Evolutionary conservation across 352 stramenopile genomes (phyloP).

Genomic region (Elongisporangium prolatum): DNA sequence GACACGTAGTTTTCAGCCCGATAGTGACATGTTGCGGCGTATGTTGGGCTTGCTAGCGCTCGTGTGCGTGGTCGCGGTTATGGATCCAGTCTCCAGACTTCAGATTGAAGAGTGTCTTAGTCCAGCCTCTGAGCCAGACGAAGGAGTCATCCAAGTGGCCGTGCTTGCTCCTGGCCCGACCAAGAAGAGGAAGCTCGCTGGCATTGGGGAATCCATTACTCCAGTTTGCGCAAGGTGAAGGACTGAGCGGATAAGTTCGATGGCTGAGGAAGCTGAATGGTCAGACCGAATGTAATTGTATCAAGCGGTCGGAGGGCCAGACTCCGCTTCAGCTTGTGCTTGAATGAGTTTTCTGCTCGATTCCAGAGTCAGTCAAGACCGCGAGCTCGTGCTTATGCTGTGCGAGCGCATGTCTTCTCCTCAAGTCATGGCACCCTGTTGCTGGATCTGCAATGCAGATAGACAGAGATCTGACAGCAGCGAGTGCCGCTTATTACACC

Average conservation of each 20-base stretch:
- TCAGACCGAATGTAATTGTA: constrained; percentile 17
- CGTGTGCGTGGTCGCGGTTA: too few relatives aligned
- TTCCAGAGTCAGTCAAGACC: constrained; percentile 16
- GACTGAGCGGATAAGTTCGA: constrained; percentile 13
- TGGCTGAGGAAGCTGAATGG: constrained; percentile 15
- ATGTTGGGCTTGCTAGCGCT: too few relatives aligned
- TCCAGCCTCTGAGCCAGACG: background rate
- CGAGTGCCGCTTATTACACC: constrained; percentile 18
- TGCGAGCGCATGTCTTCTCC: constrained; percentile 13
- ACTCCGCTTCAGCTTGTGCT: constrained; percentile 14
- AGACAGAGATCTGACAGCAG: constrained; percentile 16
- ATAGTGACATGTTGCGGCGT: background rate
- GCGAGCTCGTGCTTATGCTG: constrained; percentile 13
- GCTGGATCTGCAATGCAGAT: constrained; percentile 17
- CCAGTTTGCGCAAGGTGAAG: constrained; percentile 16
- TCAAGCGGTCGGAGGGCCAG: constrained; percentile 9
- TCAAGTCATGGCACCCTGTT: constrained; percentile 6
- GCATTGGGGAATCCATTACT: constrained; percentile 15
- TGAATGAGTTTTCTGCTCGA: constrained; percentile 15
- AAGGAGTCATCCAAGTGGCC: constrained; percentile 1
- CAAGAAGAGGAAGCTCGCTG: constrained; percentile 21
- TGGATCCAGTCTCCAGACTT: background rate
- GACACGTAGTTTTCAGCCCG: background rate
- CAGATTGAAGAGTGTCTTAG: background rate
- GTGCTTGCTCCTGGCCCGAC: constrained; percentile 2